Evolutionary conservation across 805 yeast species (phyloP).

Genomic region (Nakazawaea sp.): DNA sequence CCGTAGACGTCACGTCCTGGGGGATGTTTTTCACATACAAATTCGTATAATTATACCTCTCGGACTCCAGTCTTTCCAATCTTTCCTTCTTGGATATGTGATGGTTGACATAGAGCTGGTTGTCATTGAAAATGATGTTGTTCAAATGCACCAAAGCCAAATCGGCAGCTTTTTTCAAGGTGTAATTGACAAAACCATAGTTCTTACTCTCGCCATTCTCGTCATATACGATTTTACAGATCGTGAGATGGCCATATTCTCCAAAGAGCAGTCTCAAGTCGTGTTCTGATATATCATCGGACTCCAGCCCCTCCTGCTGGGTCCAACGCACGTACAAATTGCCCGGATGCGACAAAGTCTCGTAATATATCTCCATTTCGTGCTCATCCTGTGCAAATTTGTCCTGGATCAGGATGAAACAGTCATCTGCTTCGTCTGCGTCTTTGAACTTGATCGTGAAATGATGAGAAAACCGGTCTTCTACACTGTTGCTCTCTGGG

Average conservation of each 20-base stretch:
- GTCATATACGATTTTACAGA: slow-evolving; percentile 41
- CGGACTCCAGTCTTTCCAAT: slow-evolving; percentile 36
- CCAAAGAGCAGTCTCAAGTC: slow-evolving; percentile 30
- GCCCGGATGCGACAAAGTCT: slow-evolving; percentile 47
- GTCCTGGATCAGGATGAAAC: background rate
- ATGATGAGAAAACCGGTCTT: background rate
- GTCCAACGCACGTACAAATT: slow-evolving; percentile 39
- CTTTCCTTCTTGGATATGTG: slow-evolving; percentile 64
- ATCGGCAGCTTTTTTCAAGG: slow-evolving; percentile 50
- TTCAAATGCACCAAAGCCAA: slow-evolving; percentile 43
- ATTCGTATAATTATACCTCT: slow-evolving; percentile 41
- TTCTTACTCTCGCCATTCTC: slow-evolving; percentile 39
- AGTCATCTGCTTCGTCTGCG: slow-evolving; percentile 2
- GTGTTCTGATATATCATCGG: slow-evolving; percentile 19
- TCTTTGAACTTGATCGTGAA: background rate
- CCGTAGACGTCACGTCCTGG: slow-evolving; percentile 25
- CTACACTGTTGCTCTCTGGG: background rate
- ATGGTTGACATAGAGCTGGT: slow-evolving; percentile 46
- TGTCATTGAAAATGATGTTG: slow-evolving; percentile 19
- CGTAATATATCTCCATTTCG: slow-evolving; percentile 15
- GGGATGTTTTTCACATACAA: slow-evolving; percentile 51
- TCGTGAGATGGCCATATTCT: slow-evolving; percentile 33
- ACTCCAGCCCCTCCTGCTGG: background rate
- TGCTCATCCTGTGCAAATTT: background rate
- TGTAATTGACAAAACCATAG: slow-evolving; percentile 65